Evolutionary conservation across 108 stramenopile genomes (phyloP), one percentile per base, ranked within the genome.

Genomic region (Craspedostauros australis): DNA sequence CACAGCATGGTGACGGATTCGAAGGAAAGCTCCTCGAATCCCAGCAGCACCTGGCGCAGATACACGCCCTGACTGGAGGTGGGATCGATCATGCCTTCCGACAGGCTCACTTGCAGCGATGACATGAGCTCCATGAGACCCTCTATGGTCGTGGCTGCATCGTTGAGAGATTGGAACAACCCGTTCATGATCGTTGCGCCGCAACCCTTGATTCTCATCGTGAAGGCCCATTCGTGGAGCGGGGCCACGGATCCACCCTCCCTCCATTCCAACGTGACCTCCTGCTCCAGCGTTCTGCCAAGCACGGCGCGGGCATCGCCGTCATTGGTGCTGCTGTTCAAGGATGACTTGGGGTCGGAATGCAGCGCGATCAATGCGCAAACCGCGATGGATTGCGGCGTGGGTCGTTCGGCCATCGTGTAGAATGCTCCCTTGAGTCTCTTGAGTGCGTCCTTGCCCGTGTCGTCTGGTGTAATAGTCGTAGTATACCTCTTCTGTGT

Each of bases 21-120:
- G 66, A 93, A 93, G 6, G 75, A 70, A 1, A 93, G 58, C 32
- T 80, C 66, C 24, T 84, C 91, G 54, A 88, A 82, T n/a, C 91
- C 87, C 46, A 88, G 42, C 58, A 83, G 81, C 3, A 77, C 54
- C 40, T 65, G 72, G 5, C 87, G 80, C 7, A 93, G 45, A 57
- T 77, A 85, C 8, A 87, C 41, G 11, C 91, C 91, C 51, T 75
- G 77, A 11, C 62, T 37, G 28, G 81, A 80, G 14, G 75, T 68
- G 12, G 73, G 69, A 28, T 75, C 76, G 11, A 77, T 66, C 18
- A 61, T 14, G 4, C 66, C 62, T 28, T 57, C 56, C 2, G 33
- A 47, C 9, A 73, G 49, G 0, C 64, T 51, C 18, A 33, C 37
- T 38, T 61, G 19, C 42, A 81, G 31, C 11, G 75, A 72, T 3